Evolutionary conservation across 1,139 yeast genomes (phyloP).

Genomic region (Debaryomycetaceae sp.): DNA sequence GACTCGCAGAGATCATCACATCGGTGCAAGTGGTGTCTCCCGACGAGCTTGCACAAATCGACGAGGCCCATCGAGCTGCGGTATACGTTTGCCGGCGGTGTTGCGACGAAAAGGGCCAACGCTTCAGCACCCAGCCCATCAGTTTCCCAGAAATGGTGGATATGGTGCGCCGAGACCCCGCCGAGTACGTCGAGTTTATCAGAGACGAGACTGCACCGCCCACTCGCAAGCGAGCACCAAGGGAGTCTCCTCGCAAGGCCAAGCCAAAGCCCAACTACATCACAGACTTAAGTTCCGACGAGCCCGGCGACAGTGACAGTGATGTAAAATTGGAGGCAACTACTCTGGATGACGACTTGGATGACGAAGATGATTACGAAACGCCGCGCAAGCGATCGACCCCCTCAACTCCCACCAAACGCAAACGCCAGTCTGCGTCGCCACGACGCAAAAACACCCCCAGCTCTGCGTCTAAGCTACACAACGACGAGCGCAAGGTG

Average conservation of each 20-base stretch:
- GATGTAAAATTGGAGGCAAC: not conserved
- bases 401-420: conserved; percentile 11
- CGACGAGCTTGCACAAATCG: conserved; percentile 20
- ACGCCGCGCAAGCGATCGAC: conserved; percentile 1
- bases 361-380: conserved; percentile 7
- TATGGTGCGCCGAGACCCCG: conserved; percentile 18
- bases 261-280: conserved; percentile 3
- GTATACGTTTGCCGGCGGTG: conserved; percentile 38
- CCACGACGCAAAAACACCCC: conserved; percentile 12
- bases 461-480: conserved; percentile 8
- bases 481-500: conserved; percentile 11
- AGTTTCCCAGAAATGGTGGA: conserved; percentile 30
- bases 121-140: conserved; percentile 24
- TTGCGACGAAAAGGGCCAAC: conserved; percentile 28
- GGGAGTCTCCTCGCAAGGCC: no score
- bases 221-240: conserved; percentile 13
- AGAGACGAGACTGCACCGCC: conserved; percentile 23
- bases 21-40: conserved; percentile 32
- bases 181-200: conserved; percentile 23
- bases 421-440: conserved; percentile 6
- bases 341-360: conserved; percentile 2
- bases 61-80: conserved; percentile 17
- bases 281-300: no score
- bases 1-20: conserved; percentile 24
- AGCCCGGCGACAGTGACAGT: not conserved